Evolutionary conservation across 2,329 filamentous ascomycete genomes (phyloP).

Genomic region (Hymenoscyphus repandus): DNA sequence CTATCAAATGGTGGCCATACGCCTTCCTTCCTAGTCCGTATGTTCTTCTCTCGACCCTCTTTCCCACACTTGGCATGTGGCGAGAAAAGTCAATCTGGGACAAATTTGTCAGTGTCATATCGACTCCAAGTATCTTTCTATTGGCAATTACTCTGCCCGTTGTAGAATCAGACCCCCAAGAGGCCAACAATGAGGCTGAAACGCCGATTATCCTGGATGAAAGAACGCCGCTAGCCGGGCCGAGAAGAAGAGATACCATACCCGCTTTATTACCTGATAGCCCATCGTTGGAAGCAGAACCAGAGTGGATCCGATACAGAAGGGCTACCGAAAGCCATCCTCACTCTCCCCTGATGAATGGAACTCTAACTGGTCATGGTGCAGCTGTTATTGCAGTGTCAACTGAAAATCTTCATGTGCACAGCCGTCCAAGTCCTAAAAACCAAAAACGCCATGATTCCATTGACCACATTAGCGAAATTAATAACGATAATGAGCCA

Average conservation of each 20-base stretch:
- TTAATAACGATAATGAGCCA: conserved; percentile 7
- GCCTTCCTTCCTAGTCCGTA: conserved; percentile 65
- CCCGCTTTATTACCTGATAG: conserved; percentile 24
- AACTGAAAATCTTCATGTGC: conserved; percentile 24
- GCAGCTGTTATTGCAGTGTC: conserved; percentile 31
- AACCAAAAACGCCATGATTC: conserved; percentile 11
- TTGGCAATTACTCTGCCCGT: conserved; percentile 88
- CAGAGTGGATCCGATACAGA: conserved; percentile 56
- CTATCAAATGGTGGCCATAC: conserved; percentile 77
- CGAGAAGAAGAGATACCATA: conserved; percentile 16
- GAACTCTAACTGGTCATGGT: conserved; percentile 28
- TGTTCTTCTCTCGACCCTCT: conserved; percentile 67
- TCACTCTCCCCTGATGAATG: conserved; percentile 16
- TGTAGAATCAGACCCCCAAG: conserved; percentile 64
- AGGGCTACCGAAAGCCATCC: conserved; percentile 36
- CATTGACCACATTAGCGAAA: conserved; percentile 5
- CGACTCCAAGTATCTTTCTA: conserved; percentile 85
- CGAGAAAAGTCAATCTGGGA: conserved; percentile 77
- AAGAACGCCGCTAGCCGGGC: conserved; percentile 6
- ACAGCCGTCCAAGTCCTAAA: conserved; percentile 16
- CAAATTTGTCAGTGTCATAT: conserved; percentile 72
- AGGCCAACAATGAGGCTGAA: conserved; percentile 34
- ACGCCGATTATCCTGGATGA: conserved; percentile 11
- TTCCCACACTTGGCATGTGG: conserved; percentile 84
- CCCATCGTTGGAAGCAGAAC: conserved; percentile 34